These are phyloP conservation scores for Trametes versicolor DNA, from an alignment of 1,284 basidiomycete genomes.

Conservation along the genomic window DNA sequence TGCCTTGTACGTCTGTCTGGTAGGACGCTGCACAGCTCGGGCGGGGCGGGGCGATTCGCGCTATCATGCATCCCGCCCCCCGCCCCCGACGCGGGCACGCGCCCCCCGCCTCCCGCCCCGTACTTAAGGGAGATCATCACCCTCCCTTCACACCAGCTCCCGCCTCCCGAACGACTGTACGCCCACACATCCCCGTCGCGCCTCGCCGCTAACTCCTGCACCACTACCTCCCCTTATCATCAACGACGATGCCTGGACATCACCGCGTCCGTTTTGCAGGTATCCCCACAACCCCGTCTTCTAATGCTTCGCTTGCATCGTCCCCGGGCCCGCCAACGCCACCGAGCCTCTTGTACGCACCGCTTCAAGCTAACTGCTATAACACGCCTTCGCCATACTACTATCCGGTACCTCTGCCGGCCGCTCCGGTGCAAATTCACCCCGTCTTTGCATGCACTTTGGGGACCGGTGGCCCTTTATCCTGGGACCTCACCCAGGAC, in stretches of 20 bases:
- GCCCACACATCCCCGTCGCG: not conserved
- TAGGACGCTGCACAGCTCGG: slow-evolving; percentile 13
- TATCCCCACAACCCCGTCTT: slow-evolving; percentile 29
- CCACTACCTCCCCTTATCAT: not conserved
- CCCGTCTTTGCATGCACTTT: slow-evolving; percentile 21
- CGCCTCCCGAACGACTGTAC: slow-evolving; percentile 1
- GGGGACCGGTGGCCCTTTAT: slow-evolving; percentile 22
- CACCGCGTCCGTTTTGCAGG: slow-evolving; percentile 33
- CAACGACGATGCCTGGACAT: slow-evolving; percentile 29
- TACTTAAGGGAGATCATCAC: slow-evolving; percentile 20
- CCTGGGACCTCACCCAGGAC: slow-evolving; percentile 29
- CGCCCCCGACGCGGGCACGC: slow-evolving; percentile 14
- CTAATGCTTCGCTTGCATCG: slow-evolving; percentile 27
- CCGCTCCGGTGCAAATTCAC: slow-evolving; percentile 20
- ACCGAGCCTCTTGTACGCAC: slow-evolving; percentile 14
- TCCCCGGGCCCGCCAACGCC: slow-evolving; percentile 32
- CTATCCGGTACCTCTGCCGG: slow-evolving; percentile 1
- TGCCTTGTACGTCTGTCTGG: not conserved
- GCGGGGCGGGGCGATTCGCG: slow-evolving; percentile 16
- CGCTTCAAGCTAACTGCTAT: slow-evolving; percentile 10
- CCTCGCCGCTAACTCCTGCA: slow-evolving; percentile 2
- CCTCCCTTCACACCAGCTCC: slow-evolving; percentile 18
- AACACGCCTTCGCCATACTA: slow-evolving; percentile 8
- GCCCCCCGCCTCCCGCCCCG: slow-evolving; percentile 11
- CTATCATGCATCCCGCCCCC: not conserved